Evolutionary conservation across 768 basidiomycete genomes (phyloP), one percentile per base, ranked within the genome.

Genomic region (Leucosporidium creatinivorum): DNA sequence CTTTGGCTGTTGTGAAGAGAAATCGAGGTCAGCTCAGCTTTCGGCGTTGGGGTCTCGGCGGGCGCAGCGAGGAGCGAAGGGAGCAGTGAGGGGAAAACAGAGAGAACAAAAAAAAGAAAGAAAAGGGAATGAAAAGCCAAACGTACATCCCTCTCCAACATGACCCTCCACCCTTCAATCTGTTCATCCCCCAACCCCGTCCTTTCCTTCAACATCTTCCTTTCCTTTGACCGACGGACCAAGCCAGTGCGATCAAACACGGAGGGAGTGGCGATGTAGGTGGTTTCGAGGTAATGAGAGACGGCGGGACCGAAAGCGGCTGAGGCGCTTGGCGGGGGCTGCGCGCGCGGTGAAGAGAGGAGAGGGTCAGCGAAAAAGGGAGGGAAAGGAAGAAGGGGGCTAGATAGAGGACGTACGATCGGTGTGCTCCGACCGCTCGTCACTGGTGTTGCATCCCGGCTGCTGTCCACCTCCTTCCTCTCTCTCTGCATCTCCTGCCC

Each of bases 141-240:
- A 81, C 88, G 68, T 74, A 94, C 93, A 74, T 93, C 87, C 72
- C 87, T 80, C 65, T 97, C 93, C 66, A 96, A 77, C 87, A 94
- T 91, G 63, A 89, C 86, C 65, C 79, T 84, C 92, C 92, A 96
- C 0, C 92, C 93, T 77, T 96, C 92, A 31, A 96, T 86, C 75
- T 94, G 92, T 72, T 88, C 88, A 74, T 96, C 86, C 15, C 77
- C 80, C 86, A 69, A 69, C 83, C 89, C 86, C 47, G 91, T 94
- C 72, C 84, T 82, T 26, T 82, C 80, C 72, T 83, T 85, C 63
- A 98, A 79, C 51, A 87, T 85, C 1, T 79, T 81, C 31, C 93
- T 80, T 0, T 82, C 81, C 25, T 66, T 61, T 68, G 87, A 83
- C 66, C 88, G 80, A 62, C 91, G 78, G 23, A 91, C 93, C 51